Evolutionary conservation across 768 basidiomycete genomes (phyloP).

Genomic region (Trametes cingulata): DNA sequence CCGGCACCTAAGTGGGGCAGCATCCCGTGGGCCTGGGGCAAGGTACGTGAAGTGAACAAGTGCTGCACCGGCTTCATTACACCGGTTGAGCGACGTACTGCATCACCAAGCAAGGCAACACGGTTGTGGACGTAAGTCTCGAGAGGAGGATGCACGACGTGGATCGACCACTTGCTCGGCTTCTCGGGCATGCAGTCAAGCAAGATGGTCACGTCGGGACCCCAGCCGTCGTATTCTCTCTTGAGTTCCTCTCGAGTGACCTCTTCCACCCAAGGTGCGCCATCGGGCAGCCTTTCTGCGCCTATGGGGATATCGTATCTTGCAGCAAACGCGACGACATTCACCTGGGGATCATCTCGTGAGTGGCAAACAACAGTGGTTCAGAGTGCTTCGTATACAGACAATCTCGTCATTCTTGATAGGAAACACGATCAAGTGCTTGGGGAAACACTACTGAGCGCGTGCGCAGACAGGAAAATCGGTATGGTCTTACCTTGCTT

Average conservation of each 20-base stretch:
- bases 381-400: neutral
- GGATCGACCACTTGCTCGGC: constrained; percentile 57
- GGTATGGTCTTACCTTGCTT: constrained; percentile 39
- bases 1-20: constrained; percentile 58
- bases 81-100: constrained; percentile 27
- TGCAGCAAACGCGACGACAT: constrained; percentile 47
- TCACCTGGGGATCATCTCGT: constrained; percentile 33
- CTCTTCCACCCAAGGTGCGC: constrained; percentile 41
- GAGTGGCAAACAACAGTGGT: neutral
- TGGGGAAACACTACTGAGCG: neutral
- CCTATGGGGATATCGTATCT: constrained; percentile 31
- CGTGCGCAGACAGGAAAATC: neutral
- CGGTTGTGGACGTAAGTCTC: constrained; percentile 43
- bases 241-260: constrained; percentile 44
- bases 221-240: constrained; percentile 45
- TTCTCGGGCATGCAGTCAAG: constrained; percentile 42
- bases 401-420: constrained; percentile 47
- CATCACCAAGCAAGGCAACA: constrained; percentile 55
- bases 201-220: constrained; percentile 42
- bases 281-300: constrained; percentile 4
- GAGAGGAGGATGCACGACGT: constrained; percentile 48
- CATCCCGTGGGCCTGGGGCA: constrained; percentile 50
- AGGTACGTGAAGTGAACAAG: neutral
- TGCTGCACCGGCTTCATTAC: neutral
- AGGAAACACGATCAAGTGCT: constrained; percentile 36